Conservation (phyloP, 106 monocot genomes). For the Triglochin maritima region DNA sequence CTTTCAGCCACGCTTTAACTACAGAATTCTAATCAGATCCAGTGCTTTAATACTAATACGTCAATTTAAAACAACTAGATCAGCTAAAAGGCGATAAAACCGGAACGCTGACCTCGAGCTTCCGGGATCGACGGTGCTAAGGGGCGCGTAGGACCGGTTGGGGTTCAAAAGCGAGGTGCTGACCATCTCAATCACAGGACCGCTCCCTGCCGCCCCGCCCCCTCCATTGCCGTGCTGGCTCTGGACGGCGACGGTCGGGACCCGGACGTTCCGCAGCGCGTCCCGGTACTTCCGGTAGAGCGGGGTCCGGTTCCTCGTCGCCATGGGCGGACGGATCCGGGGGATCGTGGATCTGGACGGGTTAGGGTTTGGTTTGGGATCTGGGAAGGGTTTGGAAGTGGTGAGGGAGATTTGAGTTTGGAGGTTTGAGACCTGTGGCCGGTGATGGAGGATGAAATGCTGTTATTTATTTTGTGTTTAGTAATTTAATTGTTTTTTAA, state of each 20-base stretch:
- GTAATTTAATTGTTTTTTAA: neutral
- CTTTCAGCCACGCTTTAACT: too few relatives aligned
- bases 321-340: conserved; percentile 27
- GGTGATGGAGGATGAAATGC: neutral
- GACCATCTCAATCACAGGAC: conserved; percentile 81
- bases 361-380: neutral
- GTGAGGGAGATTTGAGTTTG: neutral
- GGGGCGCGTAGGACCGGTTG: conserved; percentile 59
- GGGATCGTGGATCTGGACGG: conserved; percentile 8
- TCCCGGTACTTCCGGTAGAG: conserved; percentile 81
- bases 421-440: neutral
- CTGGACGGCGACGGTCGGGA: conserved; percentile 23
- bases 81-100: neutral
- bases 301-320: conserved; percentile 88
- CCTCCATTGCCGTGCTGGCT: neutral
- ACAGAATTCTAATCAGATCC: too few relatives aligned
- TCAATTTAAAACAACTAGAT: neutral
- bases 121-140: conserved; percentile 84
- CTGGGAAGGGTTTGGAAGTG: neutral
- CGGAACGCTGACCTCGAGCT: conserved; percentile 40
- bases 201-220: conserved; percentile 24
- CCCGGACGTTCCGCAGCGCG: conserved; percentile 68
- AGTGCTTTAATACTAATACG: too few relatives aligned
- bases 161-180: conserved; percentile 52
- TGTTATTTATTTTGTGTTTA: neutral